A percentile compares a stretch with the other conserved stretches of the same genome.
Evolutionary conservation across 169 alveolate genomes (phyloP).

Genomic region (Plasmodium gaboni): DNA sequence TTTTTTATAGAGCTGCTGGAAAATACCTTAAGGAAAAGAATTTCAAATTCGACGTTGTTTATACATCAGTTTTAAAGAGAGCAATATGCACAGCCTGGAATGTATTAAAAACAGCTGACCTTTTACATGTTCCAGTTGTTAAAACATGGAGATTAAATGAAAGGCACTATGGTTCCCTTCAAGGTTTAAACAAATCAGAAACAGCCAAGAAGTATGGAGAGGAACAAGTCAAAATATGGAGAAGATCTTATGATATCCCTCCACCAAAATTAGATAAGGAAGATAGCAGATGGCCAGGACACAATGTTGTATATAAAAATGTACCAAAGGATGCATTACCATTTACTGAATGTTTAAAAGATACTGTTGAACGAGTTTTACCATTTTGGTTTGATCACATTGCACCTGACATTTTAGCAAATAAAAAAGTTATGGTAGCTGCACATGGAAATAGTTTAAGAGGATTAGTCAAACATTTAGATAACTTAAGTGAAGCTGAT

Average conservation of each 20-base stretch:
- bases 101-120: slow-evolving; percentile 91
- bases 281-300: slow-evolving; percentile 94
- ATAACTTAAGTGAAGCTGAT: slow-evolving; percentile 94
- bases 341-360: slow-evolving; percentile 95
- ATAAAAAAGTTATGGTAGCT: slow-evolving; percentile 93
- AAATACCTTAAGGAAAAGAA: slow-evolving; percentile 90
- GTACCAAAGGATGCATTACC: slow-evolving; percentile 95
- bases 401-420: slow-evolving; percentile 93
- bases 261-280: slow-evolving; percentile 96
- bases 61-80: slow-evolving; percentile 97
- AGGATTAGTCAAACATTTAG: slow-evolving; percentile 96
- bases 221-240: slow-evolving; percentile 96
- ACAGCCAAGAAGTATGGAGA: slow-evolving; percentile 97
- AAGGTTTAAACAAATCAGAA: slow-evolving; percentile 97
- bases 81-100: slow-evolving; percentile 94
- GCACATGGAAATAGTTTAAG: slow-evolving; percentile 99
- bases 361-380: slow-evolving; percentile 94
- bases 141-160: slow-evolving; percentile 96
- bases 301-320: slow-evolving; percentile 89
- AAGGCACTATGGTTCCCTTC: slow-evolving; percentile 98
- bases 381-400: slow-evolving; percentile 96
- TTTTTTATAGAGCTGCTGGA: slow-evolving; percentile 92
- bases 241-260: slow-evolving; percentile 97
- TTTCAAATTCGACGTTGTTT: slow-evolving; percentile 93
- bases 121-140: slow-evolving; percentile 92